Percentiles rank a stretch among this genome's conserved stretches.
phyloP scores from a whole-genome alignment of 768 basidiomycete species.

The Collybia nuda region DNA sequence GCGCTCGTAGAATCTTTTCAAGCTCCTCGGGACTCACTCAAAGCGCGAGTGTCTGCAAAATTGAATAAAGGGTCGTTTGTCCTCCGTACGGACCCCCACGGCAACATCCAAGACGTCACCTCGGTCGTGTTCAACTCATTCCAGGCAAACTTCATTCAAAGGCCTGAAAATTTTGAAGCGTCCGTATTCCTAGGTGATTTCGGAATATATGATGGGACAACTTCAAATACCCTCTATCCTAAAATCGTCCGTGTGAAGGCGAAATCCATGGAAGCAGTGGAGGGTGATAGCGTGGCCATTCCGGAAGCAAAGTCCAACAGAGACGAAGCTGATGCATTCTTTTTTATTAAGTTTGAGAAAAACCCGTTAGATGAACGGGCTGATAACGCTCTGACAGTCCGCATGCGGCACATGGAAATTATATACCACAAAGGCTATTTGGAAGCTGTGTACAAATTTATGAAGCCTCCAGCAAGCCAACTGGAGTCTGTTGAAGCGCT shows the following conservation, averaged over 20 bases:
- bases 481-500: conserved; percentile 94
- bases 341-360: conserved; percentile 88
- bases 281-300: conserved; percentile 5
- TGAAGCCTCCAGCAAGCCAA: conserved; percentile 92
- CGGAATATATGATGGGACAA: conserved; percentile 91
- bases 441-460: conserved; percentile 88
- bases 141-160: conserved; percentile 78
- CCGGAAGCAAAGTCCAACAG: conserved; percentile 14
- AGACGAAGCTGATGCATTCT: conserved; percentile 61
- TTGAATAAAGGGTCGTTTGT: conserved; percentile 88
- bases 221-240: conserved; percentile 71
- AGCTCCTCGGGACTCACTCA: conserved; percentile 76
- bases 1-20: conserved; percentile 70
- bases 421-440: conserved; percentile 94
- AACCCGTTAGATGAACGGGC: conserved; percentile 91
- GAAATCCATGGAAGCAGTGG: conserved; percentile 4
- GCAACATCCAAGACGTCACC: conserved; percentile 65
- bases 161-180: conserved; percentile 84
- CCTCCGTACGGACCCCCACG: conserved; percentile 74
- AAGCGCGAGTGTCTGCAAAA: conserved; percentile 69
- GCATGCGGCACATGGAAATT: conserved; percentile 94
- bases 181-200: conserved; percentile 84
- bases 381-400: conserved; percentile 85
- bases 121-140: conserved; percentile 88
- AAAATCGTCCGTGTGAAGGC: conserved; percentile 83